Base-by-base conservation (phyloP, 2,329 filamentous ascomycete species). In the Knufia petricola region DNA sequence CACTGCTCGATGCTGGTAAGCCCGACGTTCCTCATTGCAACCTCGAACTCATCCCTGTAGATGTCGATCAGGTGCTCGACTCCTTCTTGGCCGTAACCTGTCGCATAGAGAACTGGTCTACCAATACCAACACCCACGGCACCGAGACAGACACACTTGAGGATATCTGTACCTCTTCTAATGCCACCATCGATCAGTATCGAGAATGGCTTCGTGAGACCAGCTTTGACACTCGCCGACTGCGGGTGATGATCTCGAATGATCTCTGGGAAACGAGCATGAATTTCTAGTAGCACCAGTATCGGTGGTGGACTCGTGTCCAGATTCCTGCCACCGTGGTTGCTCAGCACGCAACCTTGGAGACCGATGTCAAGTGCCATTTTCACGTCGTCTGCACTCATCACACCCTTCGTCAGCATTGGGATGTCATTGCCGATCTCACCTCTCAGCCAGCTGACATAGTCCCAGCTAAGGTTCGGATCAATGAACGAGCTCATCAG, bases 281-380 rank as follows among this genome's bases (percentile, higher is more conserved):
- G 71, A 12, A 78, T 67, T 54, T 78, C 75, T 2, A 78, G 59
- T 0, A 78, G 64, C 0, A 73, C 72, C 15, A 77, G 63, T 4
- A 77, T 71, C 0, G 69, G 69, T 0, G 74, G 70, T 24, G 60
- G 73, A 36, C 63, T 67, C 26, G 72, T 74, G 45, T 79, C 76
- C 1, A 77, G 64, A 3, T 76, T 75, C n/a, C 77, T 64, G 2
- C 78, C 77, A 12, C 77, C 77, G 50, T 81, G 77, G 52, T 81
- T 81, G 52, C 71, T 76, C 23, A 81, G 55, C 48, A 78, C 59
- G 34, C 81, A 74, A 1, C 76, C 77, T 50, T 78, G 71, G 21
- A 74, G 64, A 0, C 75, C 75, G 49, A 69, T 62, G 37, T 72
- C 61, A 46, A 73, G 68, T 0, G 77, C 77, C 28, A 70, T 57